These are phyloP conservation scores for Podaxis sp. DNA, from an alignment of 768 basidiomycete genomes.

Conservation along the genomic window DNA sequence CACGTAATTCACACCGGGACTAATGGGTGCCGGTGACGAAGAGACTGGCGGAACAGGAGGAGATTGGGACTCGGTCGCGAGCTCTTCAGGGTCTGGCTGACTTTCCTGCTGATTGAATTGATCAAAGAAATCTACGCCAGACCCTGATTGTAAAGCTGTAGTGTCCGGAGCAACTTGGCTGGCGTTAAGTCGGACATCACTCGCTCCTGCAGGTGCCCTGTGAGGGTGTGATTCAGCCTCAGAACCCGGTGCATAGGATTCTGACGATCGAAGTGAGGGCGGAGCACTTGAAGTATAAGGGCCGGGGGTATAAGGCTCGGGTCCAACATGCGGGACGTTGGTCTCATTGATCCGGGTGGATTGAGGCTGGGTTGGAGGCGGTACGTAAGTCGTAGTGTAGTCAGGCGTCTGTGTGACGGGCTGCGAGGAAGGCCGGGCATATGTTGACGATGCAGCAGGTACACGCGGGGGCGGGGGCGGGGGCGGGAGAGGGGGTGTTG, in stretches of 20 bases:
- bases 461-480: not conserved
- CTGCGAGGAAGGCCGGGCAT: not conserved
- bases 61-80: not conserved
- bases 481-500: constrained; percentile 11
- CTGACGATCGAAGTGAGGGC: not conserved
- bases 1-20: not conserved
- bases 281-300: not conserved
- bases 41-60: not conserved
- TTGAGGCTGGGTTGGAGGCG: not conserved
- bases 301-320: not conserved
- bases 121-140: not conserved
- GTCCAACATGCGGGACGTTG: not conserved
- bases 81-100: not conserved
- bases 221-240: not conserved
- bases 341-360: not conserved
- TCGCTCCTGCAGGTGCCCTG: not conserved
- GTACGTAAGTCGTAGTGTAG: not conserved
- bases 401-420: not conserved
- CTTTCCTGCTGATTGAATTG: not conserved
- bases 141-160: not conserved
- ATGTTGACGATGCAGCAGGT: not conserved
- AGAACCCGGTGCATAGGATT: not conserved
- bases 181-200: not conserved
- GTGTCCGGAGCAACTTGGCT: not conserved
- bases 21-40: not conserved